These are phyloP conservation scores for Beta corolliflora DNA, from an alignment of 179 eudicot genomes.

Conservation along the genomic window DNA sequence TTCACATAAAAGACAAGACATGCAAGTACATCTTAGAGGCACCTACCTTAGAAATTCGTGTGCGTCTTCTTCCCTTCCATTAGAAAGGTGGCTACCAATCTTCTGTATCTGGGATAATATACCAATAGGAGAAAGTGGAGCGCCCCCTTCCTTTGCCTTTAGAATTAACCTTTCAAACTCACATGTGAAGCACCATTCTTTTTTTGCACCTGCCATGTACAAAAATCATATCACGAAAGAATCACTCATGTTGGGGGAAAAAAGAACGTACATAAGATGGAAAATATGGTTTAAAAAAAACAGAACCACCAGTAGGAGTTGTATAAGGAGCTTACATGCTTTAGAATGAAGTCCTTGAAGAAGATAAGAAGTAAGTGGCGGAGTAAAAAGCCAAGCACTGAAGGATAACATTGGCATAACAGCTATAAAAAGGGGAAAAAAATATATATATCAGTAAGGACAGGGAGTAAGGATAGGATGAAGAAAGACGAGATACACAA, in stretches of 20 bases:
- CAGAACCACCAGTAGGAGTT: background rate
- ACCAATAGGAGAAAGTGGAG: slow-evolving; percentile 61
- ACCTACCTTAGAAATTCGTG: slow-evolving; percentile 88
- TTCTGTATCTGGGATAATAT: slow-evolving; percentile 72
- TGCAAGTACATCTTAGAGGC: background rate
- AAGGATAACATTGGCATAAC: slow-evolving; percentile 92
- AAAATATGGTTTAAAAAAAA: background rate
- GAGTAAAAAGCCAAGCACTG: slow-evolving; percentile 90
- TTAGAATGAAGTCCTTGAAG: slow-evolving; percentile 87
- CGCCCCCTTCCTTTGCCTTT: slow-evolving; percentile 54
- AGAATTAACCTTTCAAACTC: slow-evolving; percentile 68
- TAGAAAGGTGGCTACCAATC: slow-evolving; percentile 66
- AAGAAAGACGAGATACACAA: background rate
- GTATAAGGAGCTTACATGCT: slow-evolving; percentile 56
- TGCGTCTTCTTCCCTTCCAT: slow-evolving; percentile 92
- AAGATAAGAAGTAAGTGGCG: slow-evolving; percentile 82
- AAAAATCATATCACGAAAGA: slow-evolving; percentile 5
- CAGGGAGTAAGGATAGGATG: background rate
- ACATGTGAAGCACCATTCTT: slow-evolving; percentile 89
- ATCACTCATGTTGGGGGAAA: background rate
- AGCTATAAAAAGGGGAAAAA: slow-evolving; percentile 49
- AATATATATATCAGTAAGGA: slow-evolving; percentile 10
- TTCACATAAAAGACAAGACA: slow-evolving; percentile 11
- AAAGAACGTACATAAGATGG: background rate
- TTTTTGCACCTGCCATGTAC: slow-evolving; percentile 50